These are phyloP conservation scores for Dryas octopetala DNA, from an alignment of 306 rosid species.

Conservation along the genomic window DNA sequence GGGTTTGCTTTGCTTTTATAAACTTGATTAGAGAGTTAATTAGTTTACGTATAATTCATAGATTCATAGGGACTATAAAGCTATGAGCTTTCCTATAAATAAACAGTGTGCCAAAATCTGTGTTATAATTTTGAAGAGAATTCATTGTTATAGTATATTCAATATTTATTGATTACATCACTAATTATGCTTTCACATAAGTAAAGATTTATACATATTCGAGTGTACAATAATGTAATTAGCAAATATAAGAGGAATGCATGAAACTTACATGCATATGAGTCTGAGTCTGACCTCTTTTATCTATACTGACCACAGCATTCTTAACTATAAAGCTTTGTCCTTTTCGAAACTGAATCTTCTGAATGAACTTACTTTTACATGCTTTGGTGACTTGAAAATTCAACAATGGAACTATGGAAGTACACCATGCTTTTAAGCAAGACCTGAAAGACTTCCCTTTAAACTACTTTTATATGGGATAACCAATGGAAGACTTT, in stretches of 20 bases:
- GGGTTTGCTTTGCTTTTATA: neutral
- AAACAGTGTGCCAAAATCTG: too few species aligned
- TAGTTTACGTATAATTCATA: neutral
- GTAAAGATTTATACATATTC: too few species aligned
- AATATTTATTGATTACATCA: too few species aligned
- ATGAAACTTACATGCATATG: too few species aligned
- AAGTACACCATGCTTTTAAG: neutral
- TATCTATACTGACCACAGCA: neutral
- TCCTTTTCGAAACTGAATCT: neutral
- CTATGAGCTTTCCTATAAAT: too few species aligned
- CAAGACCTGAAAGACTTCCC: neutral
- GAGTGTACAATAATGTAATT: too few species aligned
- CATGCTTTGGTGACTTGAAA: neutral
- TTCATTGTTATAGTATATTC: too few species aligned
- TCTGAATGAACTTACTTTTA: neutral
- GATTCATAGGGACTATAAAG: too few species aligned
- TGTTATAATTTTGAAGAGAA: too few species aligned
- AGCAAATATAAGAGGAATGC: too few species aligned
- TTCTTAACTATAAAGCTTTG: neutral
- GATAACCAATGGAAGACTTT: constrained; percentile 12
- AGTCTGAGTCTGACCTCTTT: too few species aligned
- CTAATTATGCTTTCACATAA: too few species aligned
- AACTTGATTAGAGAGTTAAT: neutral
- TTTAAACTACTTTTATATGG: constrained; percentile 13
- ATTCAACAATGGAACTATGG: constrained; percentile 12